These are phyloP conservation scores for Phoma herbarum DNA, from an alignment of 2,329 filamentous ascomycete genomes.

Conservation along the genomic window DNA sequence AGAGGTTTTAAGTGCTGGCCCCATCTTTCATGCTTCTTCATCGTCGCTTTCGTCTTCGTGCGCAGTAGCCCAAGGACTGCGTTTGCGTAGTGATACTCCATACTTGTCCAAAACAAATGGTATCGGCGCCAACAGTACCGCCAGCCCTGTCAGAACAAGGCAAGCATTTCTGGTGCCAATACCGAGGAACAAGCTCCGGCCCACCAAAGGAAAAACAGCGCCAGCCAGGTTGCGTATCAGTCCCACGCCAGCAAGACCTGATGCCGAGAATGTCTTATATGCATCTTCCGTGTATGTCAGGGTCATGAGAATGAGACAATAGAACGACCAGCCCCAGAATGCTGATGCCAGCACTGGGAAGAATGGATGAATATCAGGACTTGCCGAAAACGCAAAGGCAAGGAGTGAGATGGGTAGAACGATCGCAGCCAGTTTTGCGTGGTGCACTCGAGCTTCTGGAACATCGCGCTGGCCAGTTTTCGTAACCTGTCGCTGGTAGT, in stretches of 20 bases:
- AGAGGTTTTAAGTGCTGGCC: neutral
- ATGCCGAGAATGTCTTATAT: conserved; percentile 57
- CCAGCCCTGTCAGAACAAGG: conserved; percentile 41
- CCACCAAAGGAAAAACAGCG: conserved; percentile 46
- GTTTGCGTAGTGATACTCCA: conserved; percentile 46
- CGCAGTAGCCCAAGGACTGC: conserved; percentile 52
- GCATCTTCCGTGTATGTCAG: conserved; percentile 60
- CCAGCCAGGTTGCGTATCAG: conserved; percentile 51
- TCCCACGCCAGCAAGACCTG: conserved; percentile 54
- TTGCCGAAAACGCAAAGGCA: conserved; percentile 50
- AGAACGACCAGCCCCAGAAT: conserved; percentile 62
- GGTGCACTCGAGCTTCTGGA: conserved; percentile 55
- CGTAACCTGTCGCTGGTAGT: conserved; percentile 52
- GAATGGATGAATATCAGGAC: conserved; percentile 45
- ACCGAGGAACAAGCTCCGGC: conserved; percentile 41
- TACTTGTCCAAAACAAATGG: conserved; percentile 47
- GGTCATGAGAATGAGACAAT: conserved; percentile 61
- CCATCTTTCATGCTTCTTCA: conserved; percentile 1
- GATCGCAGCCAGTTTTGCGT: conserved; percentile 54
- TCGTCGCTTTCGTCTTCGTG: conserved; percentile 48
- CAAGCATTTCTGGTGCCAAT: conserved; percentile 45
- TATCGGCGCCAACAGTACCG: conserved; percentile 43
- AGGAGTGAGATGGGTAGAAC: conserved; percentile 46
- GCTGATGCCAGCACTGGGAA: conserved; percentile 60
- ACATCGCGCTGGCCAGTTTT: conserved; percentile 46